A percentile compares a stretch with the other conserved stretches of the same genome.
These are phyloP conservation scores for Musa acuminata DNA, from an alignment of 176 grass and related monocot genomes.

Conservation along the genomic window DNA sequence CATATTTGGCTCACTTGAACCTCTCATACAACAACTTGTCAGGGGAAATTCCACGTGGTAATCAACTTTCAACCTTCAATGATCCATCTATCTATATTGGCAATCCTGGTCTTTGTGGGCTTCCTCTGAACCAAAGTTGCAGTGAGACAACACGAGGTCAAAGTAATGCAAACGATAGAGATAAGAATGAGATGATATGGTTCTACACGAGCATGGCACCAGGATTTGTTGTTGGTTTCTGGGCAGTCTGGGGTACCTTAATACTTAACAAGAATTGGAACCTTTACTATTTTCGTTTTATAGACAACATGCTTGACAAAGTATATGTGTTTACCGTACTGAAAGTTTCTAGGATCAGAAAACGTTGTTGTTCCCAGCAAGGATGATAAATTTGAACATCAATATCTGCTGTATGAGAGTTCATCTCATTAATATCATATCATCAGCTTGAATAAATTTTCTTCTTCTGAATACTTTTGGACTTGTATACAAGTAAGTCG, in stretches of 20 bases:
- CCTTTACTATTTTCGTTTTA: background rate
- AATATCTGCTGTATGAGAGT: background rate
- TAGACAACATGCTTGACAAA: background rate
- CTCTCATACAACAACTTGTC: background rate
- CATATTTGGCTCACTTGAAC: background rate
- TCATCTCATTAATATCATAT: too few relatives aligned
- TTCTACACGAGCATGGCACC: background rate
- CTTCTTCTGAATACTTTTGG: too few relatives aligned
- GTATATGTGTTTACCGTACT: background rate
- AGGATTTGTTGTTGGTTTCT: background rate
- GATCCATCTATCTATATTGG: background rate
- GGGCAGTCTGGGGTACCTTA: background rate
- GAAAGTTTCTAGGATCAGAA: background rate
- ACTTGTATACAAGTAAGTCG: too few relatives aligned
- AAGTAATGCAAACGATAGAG: background rate
- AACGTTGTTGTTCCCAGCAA: too few relatives aligned
- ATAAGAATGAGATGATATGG: background rate
- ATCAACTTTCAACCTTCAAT: background rate
- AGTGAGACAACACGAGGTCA: background rate
- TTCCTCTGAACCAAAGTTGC: background rate
- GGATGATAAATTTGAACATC: background rate
- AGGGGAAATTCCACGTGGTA: background rate
- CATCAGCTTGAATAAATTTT: too few relatives aligned
- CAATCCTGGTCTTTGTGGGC: background rate
- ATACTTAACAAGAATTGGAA: background rate